phyloP scores from a whole-genome alignment of 2,329 filamentous ascomycete species.

The Stagonosporopsis cucurbitacearum region DNA sequence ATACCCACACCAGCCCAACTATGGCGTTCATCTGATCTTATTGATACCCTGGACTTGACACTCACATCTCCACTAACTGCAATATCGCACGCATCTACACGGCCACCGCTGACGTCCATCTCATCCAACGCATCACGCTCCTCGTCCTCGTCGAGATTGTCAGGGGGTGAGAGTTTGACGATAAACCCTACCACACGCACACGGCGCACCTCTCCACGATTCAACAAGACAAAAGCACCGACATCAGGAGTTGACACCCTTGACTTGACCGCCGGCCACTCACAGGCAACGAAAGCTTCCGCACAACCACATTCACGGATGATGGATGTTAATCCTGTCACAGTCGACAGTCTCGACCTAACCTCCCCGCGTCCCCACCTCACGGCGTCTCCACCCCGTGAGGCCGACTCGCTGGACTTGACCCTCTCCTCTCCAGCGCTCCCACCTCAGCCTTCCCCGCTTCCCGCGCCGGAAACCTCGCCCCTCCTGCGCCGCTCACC shows the following conservation, averaged over 20 bases:
- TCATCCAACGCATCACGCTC: constrained; percentile 35
- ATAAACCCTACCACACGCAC: constrained; percentile 6
- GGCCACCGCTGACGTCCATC: constrained; percentile 36
- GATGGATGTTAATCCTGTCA: constrained; percentile 14
- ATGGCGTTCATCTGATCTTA: constrained; percentile 16
- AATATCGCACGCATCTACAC: constrained; percentile 9
- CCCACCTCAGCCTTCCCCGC: constrained; percentile 6
- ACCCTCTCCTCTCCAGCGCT: constrained; percentile 27
- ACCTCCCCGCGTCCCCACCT: constrained; percentile 18
- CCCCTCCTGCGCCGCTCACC: constrained; percentile 30
- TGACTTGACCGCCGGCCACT: constrained; percentile 24
- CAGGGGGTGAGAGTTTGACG: constrained; percentile 12
- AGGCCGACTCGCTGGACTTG: constrained; percentile 32
- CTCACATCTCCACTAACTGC: constrained; percentile 29
- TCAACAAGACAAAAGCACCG: constrained; percentile 24
- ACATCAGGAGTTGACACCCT: constrained; percentile 30
- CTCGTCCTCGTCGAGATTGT: constrained; percentile 17
- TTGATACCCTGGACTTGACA: constrained; percentile 43
- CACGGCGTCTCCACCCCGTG: constrained; percentile 15
- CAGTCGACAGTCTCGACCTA: constrained; percentile 36
- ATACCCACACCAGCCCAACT: constrained; percentile 27
- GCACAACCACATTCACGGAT: not conserved
- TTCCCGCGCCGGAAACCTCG: not conserved
- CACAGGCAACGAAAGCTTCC: not conserved
- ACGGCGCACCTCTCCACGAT: constrained; percentile 33